Percentiles rank a stretch among this genome's conserved stretches.
Evolutionary conservation across 1,284 basidiomycete genomes (phyloP).

Genomic region (Neonothopanus nambi): DNA sequence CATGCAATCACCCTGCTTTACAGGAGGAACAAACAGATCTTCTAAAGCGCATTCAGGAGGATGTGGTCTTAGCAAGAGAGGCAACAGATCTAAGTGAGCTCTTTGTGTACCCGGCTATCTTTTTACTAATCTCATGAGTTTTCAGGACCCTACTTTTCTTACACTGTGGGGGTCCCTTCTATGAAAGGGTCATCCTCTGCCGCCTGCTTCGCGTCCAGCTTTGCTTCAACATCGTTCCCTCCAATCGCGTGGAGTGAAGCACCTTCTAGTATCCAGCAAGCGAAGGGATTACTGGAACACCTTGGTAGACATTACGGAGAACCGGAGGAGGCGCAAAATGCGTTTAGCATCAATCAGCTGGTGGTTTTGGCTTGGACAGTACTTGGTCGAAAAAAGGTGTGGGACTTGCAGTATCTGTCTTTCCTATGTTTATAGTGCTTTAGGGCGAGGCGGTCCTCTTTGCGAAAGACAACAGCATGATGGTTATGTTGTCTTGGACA

Average conservation of each 20-base stretch:
- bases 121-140: background rate
- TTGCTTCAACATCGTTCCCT: background rate
- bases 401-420: background rate
- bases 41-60: slow-evolving; percentile 36
- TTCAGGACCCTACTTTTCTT: slow-evolving; percentile 19
- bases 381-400: slow-evolving; percentile 10
- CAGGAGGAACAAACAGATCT: slow-evolving; percentile 36
- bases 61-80: slow-evolving; percentile 32
- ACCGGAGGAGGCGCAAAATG: background rate
- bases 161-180: background rate
- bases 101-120: background rate
- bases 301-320: slow-evolving; percentile 10
- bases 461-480: slow-evolving; percentile 9
- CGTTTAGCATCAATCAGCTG: slow-evolving; percentile 1
- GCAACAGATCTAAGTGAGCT: slow-evolving; percentile 29
- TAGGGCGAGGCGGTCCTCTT: slow-evolving; percentile 11
- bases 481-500: slow-evolving; percentile 21
- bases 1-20: slow-evolving; percentile 34
- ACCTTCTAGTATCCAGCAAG: slow-evolving; percentile 4
- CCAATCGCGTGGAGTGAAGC: slow-evolving; percentile 4
- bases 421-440: background rate
- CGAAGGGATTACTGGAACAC: slow-evolving; percentile 3
- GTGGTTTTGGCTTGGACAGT: slow-evolving; percentile 13
- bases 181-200: background rate
- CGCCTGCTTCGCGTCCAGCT: slow-evolving; percentile 1